phyloP scores from a whole-genome alignment of 73 alveolate genomes.

The Tetrahymena thermophila region DNA sequence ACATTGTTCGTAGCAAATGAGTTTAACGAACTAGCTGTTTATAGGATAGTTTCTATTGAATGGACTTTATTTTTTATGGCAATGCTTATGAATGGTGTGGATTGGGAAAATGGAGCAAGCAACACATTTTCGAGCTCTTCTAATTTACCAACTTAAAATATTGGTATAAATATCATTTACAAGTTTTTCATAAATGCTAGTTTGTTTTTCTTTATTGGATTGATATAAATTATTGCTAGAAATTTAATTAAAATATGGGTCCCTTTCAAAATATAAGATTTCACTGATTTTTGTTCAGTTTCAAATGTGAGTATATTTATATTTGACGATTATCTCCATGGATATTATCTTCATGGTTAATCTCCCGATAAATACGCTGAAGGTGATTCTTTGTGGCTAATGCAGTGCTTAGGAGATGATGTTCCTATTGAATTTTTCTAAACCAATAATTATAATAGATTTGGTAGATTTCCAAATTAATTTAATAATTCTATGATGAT shows the following conservation, averaged over 20 bases:
- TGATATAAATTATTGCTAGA: constrained; percentile 54
- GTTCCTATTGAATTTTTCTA: not conserved
- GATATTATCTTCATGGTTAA: constrained; percentile 96
- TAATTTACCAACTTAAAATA: not conserved
- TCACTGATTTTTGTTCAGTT: constrained; percentile 91
- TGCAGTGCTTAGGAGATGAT: constrained; percentile 76
- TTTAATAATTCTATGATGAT: not conserved
- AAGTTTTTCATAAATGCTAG: constrained; percentile 70
- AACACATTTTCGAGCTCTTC: not conserved
- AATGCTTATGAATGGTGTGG: constrained; percentile 56
- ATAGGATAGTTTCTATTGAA: constrained; percentile 56
- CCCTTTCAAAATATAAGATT: constrained; percentile 76
- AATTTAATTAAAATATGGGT: constrained; percentile 56
- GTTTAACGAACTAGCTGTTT: constrained; percentile 72
- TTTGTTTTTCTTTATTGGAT: constrained; percentile 65
- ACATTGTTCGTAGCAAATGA: constrained; percentile 85
- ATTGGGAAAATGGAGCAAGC: constrained; percentile 38
- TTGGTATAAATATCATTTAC: constrained; percentile 63
- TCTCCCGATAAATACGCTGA: constrained; percentile 90
- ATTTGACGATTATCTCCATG: constrained; percentile 86
- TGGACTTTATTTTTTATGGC: constrained; percentile 56
- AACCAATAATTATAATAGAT: not conserved
- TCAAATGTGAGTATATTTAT: constrained; percentile 86
- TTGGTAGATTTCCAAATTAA: not conserved
- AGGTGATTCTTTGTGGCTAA: constrained; percentile 61